Evolutionary conservation across 2,329 filamentous ascomycete genomes (phyloP).

Genomic region (Fusarium haematococcum): DNA sequence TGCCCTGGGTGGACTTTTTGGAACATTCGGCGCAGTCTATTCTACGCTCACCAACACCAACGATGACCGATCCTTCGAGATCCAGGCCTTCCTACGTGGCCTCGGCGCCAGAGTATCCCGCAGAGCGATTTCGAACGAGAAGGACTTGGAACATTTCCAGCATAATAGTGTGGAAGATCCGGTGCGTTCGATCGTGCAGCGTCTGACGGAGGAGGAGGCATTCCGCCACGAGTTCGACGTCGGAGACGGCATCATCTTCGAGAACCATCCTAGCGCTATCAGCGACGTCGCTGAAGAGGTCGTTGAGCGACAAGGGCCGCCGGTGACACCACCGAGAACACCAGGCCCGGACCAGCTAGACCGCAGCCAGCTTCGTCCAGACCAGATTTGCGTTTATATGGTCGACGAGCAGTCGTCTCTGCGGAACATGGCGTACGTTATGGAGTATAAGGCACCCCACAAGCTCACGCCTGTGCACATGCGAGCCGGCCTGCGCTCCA

Average conservation of each 20-base stretch:
- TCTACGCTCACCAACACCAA: slow-evolving; percentile 20
- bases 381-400: slow-evolving; percentile 47
- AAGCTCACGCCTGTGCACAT: slow-evolving; percentile 58
- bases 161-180: slow-evolving; percentile 47
- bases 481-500: slow-evolving; percentile 53
- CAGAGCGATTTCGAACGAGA: slow-evolving; percentile 37
- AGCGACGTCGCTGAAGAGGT: slow-evolving; percentile 46
- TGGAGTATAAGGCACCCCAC: slow-evolving; percentile 61
- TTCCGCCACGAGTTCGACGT: slow-evolving; percentile 40
- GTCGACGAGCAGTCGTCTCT: slow-evolving; percentile 10
- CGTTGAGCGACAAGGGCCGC: slow-evolving; percentile 27
- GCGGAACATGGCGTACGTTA: slow-evolving; percentile 46
- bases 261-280: slow-evolving; percentile 46
- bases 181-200: slow-evolving; percentile 46
- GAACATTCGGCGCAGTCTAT: slow-evolving; percentile 42
- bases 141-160: slow-evolving; percentile 46
- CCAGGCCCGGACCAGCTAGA: slow-evolving; percentile 19
- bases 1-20: slow-evolving; percentile 43
- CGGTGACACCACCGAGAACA: slow-evolving; percentile 34
- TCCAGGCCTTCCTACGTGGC: slow-evolving; percentile 32
- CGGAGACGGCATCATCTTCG: slow-evolving; percentile 47
- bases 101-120: slow-evolving; percentile 37
- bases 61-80: slow-evolving; percentile 45
- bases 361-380: slow-evolving; percentile 35
- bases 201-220: slow-evolving; percentile 40